Evolutionary conservation across 2,329 filamentous ascomycete genomes (phyloP), one percentile per base, ranked within the genome.

Genomic region (Sphaerulina musiva): DNA sequence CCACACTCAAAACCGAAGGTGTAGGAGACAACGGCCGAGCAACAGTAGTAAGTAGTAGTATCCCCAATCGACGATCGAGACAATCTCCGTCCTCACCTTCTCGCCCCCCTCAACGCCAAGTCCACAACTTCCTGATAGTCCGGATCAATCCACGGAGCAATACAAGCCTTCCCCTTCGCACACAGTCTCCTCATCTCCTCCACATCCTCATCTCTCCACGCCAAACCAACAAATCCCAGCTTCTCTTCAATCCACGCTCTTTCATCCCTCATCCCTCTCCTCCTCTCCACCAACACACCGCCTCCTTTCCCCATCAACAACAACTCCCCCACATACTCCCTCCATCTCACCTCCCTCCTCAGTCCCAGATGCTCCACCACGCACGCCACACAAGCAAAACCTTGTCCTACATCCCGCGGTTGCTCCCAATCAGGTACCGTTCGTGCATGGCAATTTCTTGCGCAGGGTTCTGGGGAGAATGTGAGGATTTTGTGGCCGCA

Each of bases 401-500:
- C 26, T 23, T 53, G 39, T n/a, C 47, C 49, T 14, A 56, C 39
- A 9, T 56, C 54, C 6, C 54, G 54, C 6, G 54, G 54, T 32
- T 56, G 54, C 11, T 36, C 40, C 10, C 39, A 39, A 34, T 56
- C 54, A 3, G 54, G 54, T 7, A 32, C 40, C 4, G 46, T 40
- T n/a, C 49, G 54, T 6, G 39, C 26, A 39, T 53, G 50, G 17
- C 54, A 56, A 8, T 56, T 56, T 12, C 34, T 39, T 2, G 49
- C 40, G 49, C 54, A 56, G 1, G 54, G 46, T 26, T 53, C 45
- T 5, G 54, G 45, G 6, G 48, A 42, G 10, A 32, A n/a, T 14
- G 54, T 56, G 23, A 56, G 26, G 12, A 56, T 42, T 42, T 47
- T 53, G 46, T 56, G 54, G 12, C 54, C 54, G 41, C 54, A 56